Evolutionary conservation across 2,329 filamentous ascomycete genomes (phyloP), one percentile per base, ranked within the genome.

Genomic region (Fusarium torreyae): DNA sequence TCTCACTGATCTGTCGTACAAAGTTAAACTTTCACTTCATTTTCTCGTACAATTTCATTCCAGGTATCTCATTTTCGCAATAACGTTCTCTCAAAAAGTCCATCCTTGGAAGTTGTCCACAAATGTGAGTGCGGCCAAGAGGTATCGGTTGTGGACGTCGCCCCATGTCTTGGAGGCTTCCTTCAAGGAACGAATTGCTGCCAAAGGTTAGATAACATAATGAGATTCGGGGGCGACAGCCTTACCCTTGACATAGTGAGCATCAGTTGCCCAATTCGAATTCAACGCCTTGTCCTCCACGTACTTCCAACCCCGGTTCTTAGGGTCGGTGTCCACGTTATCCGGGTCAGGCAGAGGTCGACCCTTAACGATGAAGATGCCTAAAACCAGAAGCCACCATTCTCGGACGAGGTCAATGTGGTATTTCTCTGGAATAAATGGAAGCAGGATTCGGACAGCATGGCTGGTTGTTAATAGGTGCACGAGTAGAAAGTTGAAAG

Each of bases 301-400:
- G 79, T 92, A 92, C 7, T 88, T 86, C 96, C 96, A 99, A 50
- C 88, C 85, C 73, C 89, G 89, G 2, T 84, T 87, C 39, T 87
- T 85, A n/a, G 89, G 73, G 44, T 93, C 88, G 11, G 69, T 65
- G 7, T 85, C 83, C 59, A 96, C 85, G 28, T 86, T 84, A 58
- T 91, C 87, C n/a, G 88, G 81, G 56, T 92, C 86, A 58, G 97
- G 88, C 60, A 85, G 82, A 1, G 94, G 96, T 20, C 95, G 86
- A 26, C 91, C 81, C 74, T 93, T 91, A 3, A 89, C 82, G 54
- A 97, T 88, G 76, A 96, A 98, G 13, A 94, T 87, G 0, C 89
- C 87, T 42, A 98, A 79, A 1, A 91, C 89, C 42, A 97, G 87
- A 7, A 99, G 82, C 92, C 94, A 97, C 94, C 96, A 98, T 77